Conservation (phyloP, 805 yeast genomes). For the Kluyveromyces dobzhanskii region DNA sequence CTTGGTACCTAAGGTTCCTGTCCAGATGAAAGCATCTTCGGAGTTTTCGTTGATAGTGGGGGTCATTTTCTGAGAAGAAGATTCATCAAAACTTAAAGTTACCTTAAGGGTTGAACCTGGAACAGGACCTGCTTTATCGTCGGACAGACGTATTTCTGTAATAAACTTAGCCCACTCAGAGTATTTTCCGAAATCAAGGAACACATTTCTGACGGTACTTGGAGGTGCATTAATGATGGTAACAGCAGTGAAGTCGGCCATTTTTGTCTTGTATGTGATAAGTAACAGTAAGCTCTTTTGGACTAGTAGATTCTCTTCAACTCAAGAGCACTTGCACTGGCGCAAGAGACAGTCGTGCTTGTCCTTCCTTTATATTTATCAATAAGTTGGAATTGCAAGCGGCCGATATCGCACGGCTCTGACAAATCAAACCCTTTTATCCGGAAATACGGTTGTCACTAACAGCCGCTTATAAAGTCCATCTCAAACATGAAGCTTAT, state of each 20-base stretch:
- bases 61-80: background rate
- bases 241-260: background rate
- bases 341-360: too few species aligned
- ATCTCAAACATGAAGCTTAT: too few species aligned
- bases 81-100: background rate
- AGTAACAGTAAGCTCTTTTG: too few species aligned
- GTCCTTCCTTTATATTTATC: too few species aligned
- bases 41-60: slow-evolving; percentile 1
- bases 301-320: too few species aligned
- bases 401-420: too few species aligned
- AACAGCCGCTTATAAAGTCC: too few species aligned
- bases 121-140: background rate
- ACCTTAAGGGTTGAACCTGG: background rate
- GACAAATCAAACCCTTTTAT: too few species aligned
- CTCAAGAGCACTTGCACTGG: too few species aligned
- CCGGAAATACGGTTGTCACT: too few species aligned
- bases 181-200: background rate
- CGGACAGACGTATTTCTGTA: background rate
- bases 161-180: background rate
- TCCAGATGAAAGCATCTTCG: slow-evolving; percentile 1
- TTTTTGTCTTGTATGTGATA: background rate
- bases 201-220: background rate
- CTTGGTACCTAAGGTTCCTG: background rate
- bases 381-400: too few species aligned
- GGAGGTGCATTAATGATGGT: background rate